Evolutionary conservation across 805 yeast species (phyloP).

Genomic region (Candida maesae): DNA sequence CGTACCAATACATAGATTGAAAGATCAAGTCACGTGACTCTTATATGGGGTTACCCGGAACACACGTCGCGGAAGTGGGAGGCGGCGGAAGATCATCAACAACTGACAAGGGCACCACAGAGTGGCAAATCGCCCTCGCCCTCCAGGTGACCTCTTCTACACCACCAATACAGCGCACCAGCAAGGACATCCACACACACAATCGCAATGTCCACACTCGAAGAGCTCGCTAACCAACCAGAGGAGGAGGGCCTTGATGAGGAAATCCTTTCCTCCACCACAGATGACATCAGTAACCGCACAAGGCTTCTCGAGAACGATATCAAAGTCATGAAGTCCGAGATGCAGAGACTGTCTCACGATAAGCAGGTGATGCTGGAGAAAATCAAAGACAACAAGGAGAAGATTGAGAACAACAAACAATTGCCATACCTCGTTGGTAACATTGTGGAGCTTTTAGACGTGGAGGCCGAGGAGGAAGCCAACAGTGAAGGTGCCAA

Average conservation of each 20-base stretch:
- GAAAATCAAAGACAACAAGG: conserved; percentile 92
- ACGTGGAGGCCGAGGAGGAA: conserved; percentile 78
- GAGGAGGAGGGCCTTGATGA: conserved; percentile 53
- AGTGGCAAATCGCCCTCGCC: conserved; percentile 8
- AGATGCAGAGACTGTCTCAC: conserved; percentile 83
- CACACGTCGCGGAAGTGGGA: neutral
- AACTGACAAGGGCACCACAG: no score
- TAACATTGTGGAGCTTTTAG: conserved; percentile 90
- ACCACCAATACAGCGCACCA: neutral
- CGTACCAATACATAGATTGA: no score
- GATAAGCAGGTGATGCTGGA: conserved; percentile 92
- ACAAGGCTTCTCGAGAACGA: conserved; percentile 89
- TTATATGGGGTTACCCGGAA: conserved; percentile 4
- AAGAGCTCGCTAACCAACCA: conserved; percentile 63
- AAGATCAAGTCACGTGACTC: neutral
- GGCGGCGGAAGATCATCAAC: neutral
- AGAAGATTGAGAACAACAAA: conserved; percentile 91
- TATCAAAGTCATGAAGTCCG: conserved; percentile 91
- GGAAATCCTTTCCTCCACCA: conserved; percentile 74
- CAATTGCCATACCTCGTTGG: conserved; percentile 96
- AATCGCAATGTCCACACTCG: conserved; percentile 64
- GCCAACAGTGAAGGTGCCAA: conserved; percentile 90
- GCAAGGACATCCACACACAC: neutral
- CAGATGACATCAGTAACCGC: conserved; percentile 80
- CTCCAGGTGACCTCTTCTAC: neutral